Conservation (phyloP, 768 basidiomycete genomes). For the Hirschioporus abietinus region DNA sequence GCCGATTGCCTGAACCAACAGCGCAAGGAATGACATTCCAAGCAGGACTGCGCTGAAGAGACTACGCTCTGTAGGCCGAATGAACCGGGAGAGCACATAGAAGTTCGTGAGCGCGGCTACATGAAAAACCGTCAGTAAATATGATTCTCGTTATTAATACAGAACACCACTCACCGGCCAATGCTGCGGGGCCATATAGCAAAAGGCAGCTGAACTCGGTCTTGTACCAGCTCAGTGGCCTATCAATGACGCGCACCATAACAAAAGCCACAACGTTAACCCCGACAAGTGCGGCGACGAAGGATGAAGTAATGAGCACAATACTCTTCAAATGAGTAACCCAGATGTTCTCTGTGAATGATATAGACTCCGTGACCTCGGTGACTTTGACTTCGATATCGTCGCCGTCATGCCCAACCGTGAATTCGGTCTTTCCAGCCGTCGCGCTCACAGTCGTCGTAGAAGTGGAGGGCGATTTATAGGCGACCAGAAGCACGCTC, state of each 20-base stretch:
- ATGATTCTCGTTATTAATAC: background rate
- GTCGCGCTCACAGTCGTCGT: background rate
- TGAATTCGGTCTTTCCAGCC: conserved; percentile 8
- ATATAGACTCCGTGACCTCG: background rate
- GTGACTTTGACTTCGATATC: conserved; percentile 1
- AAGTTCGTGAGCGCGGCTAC: conserved; percentile 52
- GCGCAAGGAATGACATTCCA: conserved; percentile 49
- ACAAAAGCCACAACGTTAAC: conserved; percentile 70
- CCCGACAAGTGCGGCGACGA: conserved; percentile 52
- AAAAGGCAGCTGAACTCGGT: conserved; percentile 59
- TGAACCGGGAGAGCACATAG: conserved; percentile 51
- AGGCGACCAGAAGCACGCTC: background rate
- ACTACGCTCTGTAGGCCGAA: conserved; percentile 46
- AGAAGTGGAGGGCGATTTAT: background rate
- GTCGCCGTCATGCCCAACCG: background rate
- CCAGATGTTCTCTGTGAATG: conserved; percentile 26
- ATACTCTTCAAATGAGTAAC: conserved; percentile 38
- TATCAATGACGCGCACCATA: conserved; percentile 56
- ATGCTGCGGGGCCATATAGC: conserved; percentile 70
- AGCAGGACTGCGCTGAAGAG: conserved; percentile 59
- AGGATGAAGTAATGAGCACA: conserved; percentile 42
- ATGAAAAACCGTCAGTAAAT: conserved; percentile 2
- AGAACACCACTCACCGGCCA: conserved; percentile 49
- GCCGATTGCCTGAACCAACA: conserved; percentile 54
- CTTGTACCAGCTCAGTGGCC: conserved; percentile 83